Conservation (phyloP, 2,329 filamentous ascomycete species). For the Cucurbitaria berberidis region DNA sequence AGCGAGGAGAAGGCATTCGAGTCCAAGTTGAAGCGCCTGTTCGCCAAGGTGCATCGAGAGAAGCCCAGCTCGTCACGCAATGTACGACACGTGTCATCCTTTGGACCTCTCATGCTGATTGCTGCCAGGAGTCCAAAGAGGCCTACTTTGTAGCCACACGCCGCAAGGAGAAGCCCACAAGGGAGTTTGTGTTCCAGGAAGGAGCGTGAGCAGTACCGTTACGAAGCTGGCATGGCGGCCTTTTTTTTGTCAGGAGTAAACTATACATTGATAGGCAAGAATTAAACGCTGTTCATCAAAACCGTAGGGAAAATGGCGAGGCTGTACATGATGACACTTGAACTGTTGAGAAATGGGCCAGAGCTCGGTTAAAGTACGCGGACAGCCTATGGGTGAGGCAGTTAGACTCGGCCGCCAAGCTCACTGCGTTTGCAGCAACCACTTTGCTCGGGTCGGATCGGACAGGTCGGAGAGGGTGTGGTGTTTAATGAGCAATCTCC, state of each 20-base stretch:
- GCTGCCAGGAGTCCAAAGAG: conserved; percentile 76
- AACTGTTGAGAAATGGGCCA: conserved; percentile 23
- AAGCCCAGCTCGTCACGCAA: conserved; percentile 91
- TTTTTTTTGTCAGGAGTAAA: too few relatives aligned
- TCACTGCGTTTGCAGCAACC: background rate
- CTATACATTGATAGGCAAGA: too few relatives aligned
- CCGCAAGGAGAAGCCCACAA: conserved; percentile 63
- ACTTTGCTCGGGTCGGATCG: background rate
- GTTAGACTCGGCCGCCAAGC: conserved; percentile 19
- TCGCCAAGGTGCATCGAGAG: conserved; percentile 79
- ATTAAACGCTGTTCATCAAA: too few relatives aligned
- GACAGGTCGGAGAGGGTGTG: background rate
- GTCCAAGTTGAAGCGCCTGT: conserved; percentile 74
- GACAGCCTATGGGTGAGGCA: conserved; percentile 21
- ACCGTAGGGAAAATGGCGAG: too few relatives aligned
- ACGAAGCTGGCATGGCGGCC: too few relatives aligned
- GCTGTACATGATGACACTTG: conserved; percentile 23
- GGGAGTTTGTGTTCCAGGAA: conserved; percentile 54
- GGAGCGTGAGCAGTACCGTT: conserved; percentile 17
- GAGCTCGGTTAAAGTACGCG: conserved; percentile 22
- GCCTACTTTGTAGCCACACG: conserved; percentile 82
- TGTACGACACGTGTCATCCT: conserved; percentile 56
- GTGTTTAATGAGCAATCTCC: background rate
- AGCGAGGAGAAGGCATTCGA: conserved; percentile 83
- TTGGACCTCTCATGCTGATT: conserved; percentile 9